phyloP scores from a whole-genome alignment of 1,139 yeast species.

The Nakaseomyces kungkrabaensis region DNA sequence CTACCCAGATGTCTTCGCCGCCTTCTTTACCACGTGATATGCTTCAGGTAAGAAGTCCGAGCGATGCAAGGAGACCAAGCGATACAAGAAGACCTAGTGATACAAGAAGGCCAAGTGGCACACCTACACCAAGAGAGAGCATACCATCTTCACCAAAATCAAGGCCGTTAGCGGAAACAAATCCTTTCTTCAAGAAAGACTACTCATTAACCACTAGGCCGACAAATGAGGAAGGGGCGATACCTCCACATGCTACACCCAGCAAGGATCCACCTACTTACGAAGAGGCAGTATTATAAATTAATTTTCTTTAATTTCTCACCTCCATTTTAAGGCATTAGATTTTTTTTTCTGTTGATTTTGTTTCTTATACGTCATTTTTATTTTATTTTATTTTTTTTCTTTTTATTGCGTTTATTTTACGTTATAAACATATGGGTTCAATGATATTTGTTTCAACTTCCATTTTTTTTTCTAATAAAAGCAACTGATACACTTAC shows the following conservation, averaged over 20 bases:
- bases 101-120: not conserved
- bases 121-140: not conserved
- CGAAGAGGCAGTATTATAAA: conserved; percentile 2
- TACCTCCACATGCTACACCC: conserved; percentile 3
- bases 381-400: too few relatives aligned
- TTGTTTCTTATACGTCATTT: too few relatives aligned
- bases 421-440: too few relatives aligned
- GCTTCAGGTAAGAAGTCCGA: not conserved
- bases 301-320: not conserved
- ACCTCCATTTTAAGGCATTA: not conserved
- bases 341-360: too few relatives aligned
- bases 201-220: conserved; percentile 5
- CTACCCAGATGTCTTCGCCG: not conserved
- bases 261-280: conserved; percentile 6
- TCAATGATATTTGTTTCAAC: too few relatives aligned
- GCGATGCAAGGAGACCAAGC: not conserved
- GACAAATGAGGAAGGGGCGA: not conserved
- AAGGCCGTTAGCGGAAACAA: not conserved
- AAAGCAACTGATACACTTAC: too few relatives aligned
- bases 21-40: not conserved
- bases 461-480: too few relatives aligned
- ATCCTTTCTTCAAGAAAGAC: conserved; percentile 8
- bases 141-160: not conserved
- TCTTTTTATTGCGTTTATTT: too few relatives aligned
- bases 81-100: not conserved